Percentiles rank a stretch among this genome's conserved stretches.
phyloP scores from a whole-genome alignment of 176 grass and related monocot species.

The Oryza glumipatula region DNA sequence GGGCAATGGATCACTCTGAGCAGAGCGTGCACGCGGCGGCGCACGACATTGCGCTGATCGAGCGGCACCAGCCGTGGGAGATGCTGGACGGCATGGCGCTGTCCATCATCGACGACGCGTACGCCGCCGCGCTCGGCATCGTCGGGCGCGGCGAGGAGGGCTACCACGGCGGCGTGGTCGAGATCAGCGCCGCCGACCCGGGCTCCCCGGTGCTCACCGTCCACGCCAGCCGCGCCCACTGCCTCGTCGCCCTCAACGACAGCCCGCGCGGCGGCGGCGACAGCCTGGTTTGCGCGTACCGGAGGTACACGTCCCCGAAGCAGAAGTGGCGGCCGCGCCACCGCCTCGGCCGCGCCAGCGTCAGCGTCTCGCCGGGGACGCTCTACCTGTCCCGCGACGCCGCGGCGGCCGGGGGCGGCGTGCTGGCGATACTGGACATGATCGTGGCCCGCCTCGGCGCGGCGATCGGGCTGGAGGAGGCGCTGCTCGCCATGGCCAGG shows the following conservation, averaged over 20 bases:
- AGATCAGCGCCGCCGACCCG: slow-evolving; percentile 21
- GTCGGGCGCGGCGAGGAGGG: neutral
- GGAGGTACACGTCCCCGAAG: neutral
- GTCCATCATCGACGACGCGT: slow-evolving; percentile 36
- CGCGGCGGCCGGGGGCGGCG: neutral
- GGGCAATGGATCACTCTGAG: neutral
- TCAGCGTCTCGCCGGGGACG: slow-evolving; percentile 28
- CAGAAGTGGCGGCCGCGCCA: neutral
- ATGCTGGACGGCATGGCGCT: neutral
- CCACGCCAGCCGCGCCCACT: slow-evolving; percentile 35
- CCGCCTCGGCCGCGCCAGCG: neutral
- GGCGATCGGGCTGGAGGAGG: slow-evolving; percentile 7
- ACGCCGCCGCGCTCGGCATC: slow-evolving; percentile 8
- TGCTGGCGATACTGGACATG: slow-evolving; percentile 18
- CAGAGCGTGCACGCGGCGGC: neutral
- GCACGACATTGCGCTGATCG: neutral
- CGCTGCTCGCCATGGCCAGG: slow-evolving; percentile 5
- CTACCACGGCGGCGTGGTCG: neutral
- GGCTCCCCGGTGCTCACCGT: slow-evolving; percentile 41
- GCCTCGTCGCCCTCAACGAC: slow-evolving; percentile 34
- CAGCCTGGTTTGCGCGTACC: neutral
- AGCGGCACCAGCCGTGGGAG: slow-evolving; percentile 19
- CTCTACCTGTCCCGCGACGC: slow-evolving; percentile 26
- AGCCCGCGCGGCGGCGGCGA: neutral
- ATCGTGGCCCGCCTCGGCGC: slow-evolving; percentile 15